Evolutionary conservation across 23 red algal genomes (phyloP).

Genomic region (Cyanidiococcus yangmingshanensis): DNA sequence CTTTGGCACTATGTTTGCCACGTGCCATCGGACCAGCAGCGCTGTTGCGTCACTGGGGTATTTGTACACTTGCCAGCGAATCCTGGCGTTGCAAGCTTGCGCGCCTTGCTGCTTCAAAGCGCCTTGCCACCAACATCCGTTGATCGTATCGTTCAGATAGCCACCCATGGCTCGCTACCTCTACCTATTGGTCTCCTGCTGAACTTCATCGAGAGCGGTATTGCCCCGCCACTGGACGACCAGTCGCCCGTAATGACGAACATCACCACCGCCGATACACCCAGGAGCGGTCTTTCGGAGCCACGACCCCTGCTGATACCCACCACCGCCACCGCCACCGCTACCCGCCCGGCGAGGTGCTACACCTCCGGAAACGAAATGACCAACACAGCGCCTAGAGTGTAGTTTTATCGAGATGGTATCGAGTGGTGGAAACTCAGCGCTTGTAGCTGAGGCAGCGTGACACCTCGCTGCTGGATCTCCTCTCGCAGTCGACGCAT

Average conservation of each 20-base stretch:
- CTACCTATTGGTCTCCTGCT: background rate
- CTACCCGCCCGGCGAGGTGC: no score
- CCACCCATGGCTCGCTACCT: background rate
- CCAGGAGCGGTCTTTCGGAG: no score
- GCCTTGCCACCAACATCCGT: background rate
- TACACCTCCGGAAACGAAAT: no score
- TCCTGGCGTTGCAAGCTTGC: background rate
- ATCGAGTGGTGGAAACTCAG: background rate
- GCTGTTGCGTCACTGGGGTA: background rate
- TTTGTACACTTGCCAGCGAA: background rate
- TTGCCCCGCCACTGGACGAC: no score
- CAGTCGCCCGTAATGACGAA: no score
- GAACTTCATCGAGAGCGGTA: background rate
- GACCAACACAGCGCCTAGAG: no score
- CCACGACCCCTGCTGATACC: no score
- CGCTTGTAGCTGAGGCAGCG: background rate
- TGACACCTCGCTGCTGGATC: conserved; percentile 10
- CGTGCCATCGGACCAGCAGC: background rate
- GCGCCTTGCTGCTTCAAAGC: background rate
- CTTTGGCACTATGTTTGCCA: background rate
- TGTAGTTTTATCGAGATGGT: no score
- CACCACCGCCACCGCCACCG: background rate
- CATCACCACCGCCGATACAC: no score
- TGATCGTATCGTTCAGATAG: background rate
- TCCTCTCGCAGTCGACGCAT: conserved; percentile 2